phyloP scores from a whole-genome alignment of 495 filamentous ascomycete species.

The Daldinia caldariorum region DNA sequence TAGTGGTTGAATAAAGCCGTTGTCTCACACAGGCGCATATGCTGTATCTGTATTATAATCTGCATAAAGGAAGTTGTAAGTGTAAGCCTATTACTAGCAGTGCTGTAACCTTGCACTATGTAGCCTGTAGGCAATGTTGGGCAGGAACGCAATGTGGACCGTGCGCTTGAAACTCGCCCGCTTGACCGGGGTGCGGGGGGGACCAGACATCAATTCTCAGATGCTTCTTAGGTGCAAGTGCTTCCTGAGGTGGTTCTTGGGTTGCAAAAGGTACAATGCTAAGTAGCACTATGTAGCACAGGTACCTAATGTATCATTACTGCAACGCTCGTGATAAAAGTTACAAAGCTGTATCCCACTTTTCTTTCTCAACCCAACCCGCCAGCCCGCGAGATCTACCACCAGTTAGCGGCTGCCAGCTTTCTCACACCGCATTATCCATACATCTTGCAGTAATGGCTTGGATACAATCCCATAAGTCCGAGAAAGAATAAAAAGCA shows the following conservation, averaged over 20 bases:
- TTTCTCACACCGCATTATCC: conserved; percentile 41
- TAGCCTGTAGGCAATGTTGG: neutral
- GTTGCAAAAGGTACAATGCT: no score
- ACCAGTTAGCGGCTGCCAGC: conserved; percentile 42
- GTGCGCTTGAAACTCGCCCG: conserved; percentile 1
- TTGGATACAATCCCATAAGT: conserved; percentile 20
- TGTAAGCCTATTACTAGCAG: neutral
- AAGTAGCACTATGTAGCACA: no score
- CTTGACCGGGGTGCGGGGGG: conserved; percentile 5
- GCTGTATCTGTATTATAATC: conserved; percentile 1
- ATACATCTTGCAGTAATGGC: conserved; percentile 29
- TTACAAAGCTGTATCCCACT: conserved; percentile 20
- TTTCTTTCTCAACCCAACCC: conserved; percentile 17
- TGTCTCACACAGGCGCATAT: neutral
- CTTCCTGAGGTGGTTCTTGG: no score
- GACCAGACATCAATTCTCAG: neutral
- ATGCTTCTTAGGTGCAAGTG: neutral
- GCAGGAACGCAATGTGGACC: conserved; percentile 4
- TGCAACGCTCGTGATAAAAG: no score
- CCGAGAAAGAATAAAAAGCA: conserved; percentile 20
- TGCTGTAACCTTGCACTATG: no score
- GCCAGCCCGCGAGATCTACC: conserved; percentile 23
- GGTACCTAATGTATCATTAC: no score
- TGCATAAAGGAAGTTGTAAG: conserved; percentile 4
- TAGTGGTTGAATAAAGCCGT: neutral